Evolutionary conservation across 257 asterid species (phyloP).

Genomic region (Nicotiana paniculata): DNA sequence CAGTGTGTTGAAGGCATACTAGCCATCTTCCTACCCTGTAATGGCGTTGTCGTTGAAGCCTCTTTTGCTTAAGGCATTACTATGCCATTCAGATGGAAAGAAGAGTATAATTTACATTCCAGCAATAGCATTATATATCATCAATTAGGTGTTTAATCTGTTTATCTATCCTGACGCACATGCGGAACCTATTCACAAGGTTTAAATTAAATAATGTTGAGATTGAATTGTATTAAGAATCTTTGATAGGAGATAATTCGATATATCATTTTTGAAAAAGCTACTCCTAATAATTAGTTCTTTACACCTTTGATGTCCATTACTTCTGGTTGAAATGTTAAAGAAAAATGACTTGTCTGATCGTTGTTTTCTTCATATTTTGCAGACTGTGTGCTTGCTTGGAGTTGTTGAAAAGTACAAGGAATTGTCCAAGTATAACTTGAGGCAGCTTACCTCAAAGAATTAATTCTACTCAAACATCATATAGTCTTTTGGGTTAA

Average conservation of each 20-base stretch:
- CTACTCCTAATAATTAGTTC: no score
- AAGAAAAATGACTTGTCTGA: not conserved
- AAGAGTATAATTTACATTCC: not conserved
- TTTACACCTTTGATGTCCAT: not conserved
- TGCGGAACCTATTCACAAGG: not conserved
- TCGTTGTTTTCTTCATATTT: not conserved
- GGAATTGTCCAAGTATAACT: slow-evolving; percentile 80
- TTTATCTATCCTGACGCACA: not conserved
- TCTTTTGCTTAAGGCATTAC: not conserved
- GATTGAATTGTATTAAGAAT: not conserved
- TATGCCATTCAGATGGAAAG: not conserved
- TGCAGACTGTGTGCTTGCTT: slow-evolving; percentile 89
- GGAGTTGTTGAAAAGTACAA: slow-evolving; percentile 94
- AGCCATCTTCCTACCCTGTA: not conserved
- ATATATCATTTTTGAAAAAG: not conserved
- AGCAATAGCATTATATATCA: not conserved
- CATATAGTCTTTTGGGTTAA: not conserved
- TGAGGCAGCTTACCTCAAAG: slow-evolving; percentile 75
- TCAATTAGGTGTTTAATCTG: not conserved
- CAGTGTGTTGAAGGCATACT: not conserved
- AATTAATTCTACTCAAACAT: not conserved
- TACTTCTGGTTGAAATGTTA: not conserved
- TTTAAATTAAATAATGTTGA: not conserved
- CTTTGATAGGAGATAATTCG: not conserved
- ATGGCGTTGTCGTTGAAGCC: not conserved